Evolutionary conservation across 2,329 filamentous ascomycete genomes (phyloP).

Genomic region (Cercospora zeae-maydis): DNA sequence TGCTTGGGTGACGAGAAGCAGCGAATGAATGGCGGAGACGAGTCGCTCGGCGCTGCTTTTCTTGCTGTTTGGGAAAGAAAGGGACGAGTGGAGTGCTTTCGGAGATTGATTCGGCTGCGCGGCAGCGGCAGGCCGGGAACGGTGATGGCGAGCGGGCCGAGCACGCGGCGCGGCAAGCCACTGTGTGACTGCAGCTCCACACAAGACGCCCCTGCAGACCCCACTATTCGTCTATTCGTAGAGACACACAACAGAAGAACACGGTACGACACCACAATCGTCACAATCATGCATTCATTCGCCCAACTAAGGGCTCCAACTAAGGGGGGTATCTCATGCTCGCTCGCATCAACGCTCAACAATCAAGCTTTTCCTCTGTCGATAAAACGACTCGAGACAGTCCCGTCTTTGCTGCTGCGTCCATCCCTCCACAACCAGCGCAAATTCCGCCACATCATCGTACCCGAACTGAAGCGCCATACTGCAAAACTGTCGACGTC

Average conservation of each 20-base stretch:
- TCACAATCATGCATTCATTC: background rate
- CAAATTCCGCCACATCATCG: conserved; percentile 74
- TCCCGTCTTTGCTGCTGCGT: conserved; percentile 76
- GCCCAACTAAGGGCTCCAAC: background rate
- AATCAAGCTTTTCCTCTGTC: conserved; percentile 44
- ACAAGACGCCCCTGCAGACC: too few species aligned
- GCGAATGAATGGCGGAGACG: background rate
- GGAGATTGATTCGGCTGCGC: too few species aligned
- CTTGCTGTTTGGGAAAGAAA: background rate
- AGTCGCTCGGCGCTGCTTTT: background rate
- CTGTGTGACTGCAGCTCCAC: too few species aligned
- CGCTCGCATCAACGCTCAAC: background rate
- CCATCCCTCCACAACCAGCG: conserved; percentile 84
- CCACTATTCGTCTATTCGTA: too few species aligned
- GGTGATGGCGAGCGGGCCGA: background rate
- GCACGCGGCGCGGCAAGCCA: too few species aligned
- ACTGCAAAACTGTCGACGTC: conserved; percentile 79
- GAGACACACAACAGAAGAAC: background rate
- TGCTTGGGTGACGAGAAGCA: background rate
- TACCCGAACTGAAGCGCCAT: conserved; percentile 83
- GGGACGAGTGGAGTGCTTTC: background rate
- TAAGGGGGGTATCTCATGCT: background rate
- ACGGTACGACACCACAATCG: background rate
- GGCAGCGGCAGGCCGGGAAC: background rate
- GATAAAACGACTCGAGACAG: conserved; percentile 78